A percentile compares a stretch with the other conserved stretches of the same genome.
Evolutionary conservation across 257 asterid species (phyloP).

Genomic region (Catharanthus roseus): DNA sequence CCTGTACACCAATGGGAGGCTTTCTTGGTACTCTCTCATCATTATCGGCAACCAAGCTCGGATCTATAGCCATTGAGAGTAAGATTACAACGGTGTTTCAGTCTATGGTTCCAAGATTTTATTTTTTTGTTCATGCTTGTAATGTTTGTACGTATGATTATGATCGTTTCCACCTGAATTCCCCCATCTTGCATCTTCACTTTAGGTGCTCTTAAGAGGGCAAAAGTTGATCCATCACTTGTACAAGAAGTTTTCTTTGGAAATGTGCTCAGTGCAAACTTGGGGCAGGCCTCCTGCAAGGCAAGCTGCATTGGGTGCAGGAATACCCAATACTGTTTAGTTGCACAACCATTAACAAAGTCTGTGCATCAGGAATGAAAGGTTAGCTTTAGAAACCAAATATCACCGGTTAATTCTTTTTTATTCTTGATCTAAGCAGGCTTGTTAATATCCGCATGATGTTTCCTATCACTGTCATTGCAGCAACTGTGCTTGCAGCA

Average conservation of each 20-base stretch:
- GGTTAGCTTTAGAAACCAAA: slow-evolving; percentile 34
- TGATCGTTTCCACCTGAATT: slow-evolving; percentile 10
- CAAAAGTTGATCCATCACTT: slow-evolving; percentile 77
- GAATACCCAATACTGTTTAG: slow-evolving; percentile 76
- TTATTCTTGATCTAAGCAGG: background rate
- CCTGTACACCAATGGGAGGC: slow-evolving; percentile 95
- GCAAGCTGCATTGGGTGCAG: slow-evolving; percentile 98
- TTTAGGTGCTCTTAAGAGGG: slow-evolving; percentile 91
- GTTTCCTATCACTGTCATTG: slow-evolving; percentile 9
- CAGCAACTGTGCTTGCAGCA: slow-evolving; percentile 94
- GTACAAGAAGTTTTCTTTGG: slow-evolving; percentile 93
- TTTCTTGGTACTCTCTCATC: slow-evolving; percentile 95
- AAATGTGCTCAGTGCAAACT: slow-evolving; percentile 93
- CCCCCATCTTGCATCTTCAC: slow-evolving; percentile 12
- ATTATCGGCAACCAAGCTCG: slow-evolving; percentile 88
- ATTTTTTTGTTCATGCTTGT: slow-evolving; percentile 1
- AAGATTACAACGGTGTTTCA: slow-evolving; percentile 25
- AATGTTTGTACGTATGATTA: background rate
- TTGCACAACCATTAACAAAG: slow-evolving; percentile 94
- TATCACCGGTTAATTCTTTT: background rate
- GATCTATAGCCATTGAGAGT: slow-evolving; percentile 87
- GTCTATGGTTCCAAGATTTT: background rate
- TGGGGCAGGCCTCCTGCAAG: slow-evolving; percentile 99
- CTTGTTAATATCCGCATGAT: background rate
- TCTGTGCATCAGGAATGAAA: slow-evolving; percentile 99